Evolutionary conservation across 148 eudicot genomes (phyloP), one percentile per base, ranked within the genome.

Genomic region (Rhododendron griersonianum): DNA sequence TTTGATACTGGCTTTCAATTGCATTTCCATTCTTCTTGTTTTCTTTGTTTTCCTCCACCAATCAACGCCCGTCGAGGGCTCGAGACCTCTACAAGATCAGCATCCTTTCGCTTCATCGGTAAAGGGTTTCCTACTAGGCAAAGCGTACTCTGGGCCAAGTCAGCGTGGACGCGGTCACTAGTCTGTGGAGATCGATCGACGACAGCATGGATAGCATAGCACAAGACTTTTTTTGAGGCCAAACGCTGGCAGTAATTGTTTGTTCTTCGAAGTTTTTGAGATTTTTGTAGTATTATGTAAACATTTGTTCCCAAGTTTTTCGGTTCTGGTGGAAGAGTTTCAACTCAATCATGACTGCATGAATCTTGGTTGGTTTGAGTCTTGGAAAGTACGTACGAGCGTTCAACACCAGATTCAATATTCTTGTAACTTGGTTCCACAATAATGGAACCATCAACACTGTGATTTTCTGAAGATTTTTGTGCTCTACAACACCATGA

Each of bases 111-210:
- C 47, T 69, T 73, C 39, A 11, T 7, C 41, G 14, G n/a, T 57
- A 18, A 65, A 83, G 39, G n/a, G 33, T 50, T 71, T 71, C 21
- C 14, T 61, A n/a, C 5, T 83, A 10, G 50, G 33, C 14, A 76
- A 55, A 57, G 85, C 75, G 41, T 87, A 87, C 74, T 87, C 88
- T 1, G 88, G 88, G 78, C 88, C 88, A 4, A 87, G 85, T 77
- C 50, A 21, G 21, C 88, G 88, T 7, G 88, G 88, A 7, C 78
- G 81, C 2, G 88, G 88, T 39, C 88, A 87, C 51, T 87, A 83
- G 39, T 53, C 0, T 19, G 23, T 11, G 76, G 76, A 30, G 30
- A 30, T 30, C 8, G 76, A 71, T 71, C 39, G 2, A 30, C 19
- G 19, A 30, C 7, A 14, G 7, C 76, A 71, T 1, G 33, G 37